phyloP scores from a whole-genome alignment of 1,139 yeast genomes.

The Pichiaceae sp. region DNA sequence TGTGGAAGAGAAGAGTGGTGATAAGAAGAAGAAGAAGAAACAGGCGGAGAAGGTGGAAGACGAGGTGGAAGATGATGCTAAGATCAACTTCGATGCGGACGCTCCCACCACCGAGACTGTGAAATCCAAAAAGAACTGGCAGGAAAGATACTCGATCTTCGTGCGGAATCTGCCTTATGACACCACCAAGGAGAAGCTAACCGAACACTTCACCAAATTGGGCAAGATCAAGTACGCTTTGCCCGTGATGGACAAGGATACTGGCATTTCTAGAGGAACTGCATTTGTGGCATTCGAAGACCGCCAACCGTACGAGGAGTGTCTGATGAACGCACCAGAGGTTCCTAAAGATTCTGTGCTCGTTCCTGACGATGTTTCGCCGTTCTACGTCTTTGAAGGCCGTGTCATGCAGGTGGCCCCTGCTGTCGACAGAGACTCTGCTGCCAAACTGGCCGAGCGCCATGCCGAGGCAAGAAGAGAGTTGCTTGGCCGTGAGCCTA shows the following conservation, averaged over 20 bases:
- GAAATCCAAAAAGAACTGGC: constrained; percentile 43
- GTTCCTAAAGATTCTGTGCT: constrained; percentile 70
- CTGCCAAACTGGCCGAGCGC: constrained; percentile 63
- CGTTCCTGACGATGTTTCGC: constrained; percentile 86
- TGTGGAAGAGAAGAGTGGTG: constrained; percentile 29
- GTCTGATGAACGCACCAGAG: constrained; percentile 73
- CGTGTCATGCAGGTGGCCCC: constrained; percentile 77
- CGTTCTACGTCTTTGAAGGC: constrained; percentile 87
- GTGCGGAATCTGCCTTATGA: constrained; percentile 93
- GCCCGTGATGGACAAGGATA: constrained; percentile 80
- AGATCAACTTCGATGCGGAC: constrained; percentile 19
- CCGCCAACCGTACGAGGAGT: constrained; percentile 54
- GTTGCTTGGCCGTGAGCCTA: constrained; percentile 70
- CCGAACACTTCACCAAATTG: constrained; percentile 70
- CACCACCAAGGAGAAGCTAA: constrained; percentile 72
- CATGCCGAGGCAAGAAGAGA: constrained; percentile 69
- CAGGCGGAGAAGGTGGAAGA: constrained; percentile 18
- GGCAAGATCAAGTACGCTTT: constrained; percentile 90
- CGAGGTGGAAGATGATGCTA: constrained; percentile 19
- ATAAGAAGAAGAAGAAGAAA: constrained; percentile 25
- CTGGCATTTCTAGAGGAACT: constrained; percentile 87
- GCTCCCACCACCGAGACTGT: constrained; percentile 25
- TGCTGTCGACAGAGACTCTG: constrained; percentile 85
- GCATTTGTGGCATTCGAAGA: constrained; percentile 84
- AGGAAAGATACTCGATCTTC: constrained; percentile 66